These are phyloP conservation scores for Amphichorda felina DNA, from an alignment of 2,329 filamentous ascomycete species.

Conservation along the genomic window DNA sequence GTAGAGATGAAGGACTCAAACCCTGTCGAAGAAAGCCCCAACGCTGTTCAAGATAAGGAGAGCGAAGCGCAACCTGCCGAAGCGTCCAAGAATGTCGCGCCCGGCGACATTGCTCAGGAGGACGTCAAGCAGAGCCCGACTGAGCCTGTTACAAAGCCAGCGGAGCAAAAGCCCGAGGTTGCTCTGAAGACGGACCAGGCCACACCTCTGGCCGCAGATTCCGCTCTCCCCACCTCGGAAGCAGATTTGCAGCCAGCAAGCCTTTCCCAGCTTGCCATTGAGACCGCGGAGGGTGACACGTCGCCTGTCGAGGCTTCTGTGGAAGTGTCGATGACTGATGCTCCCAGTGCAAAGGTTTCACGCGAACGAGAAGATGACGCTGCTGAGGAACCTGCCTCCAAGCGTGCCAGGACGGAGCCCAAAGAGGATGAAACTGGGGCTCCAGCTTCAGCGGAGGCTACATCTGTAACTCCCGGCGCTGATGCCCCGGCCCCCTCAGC, in stretches of 20 bases:
- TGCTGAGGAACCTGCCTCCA: constrained; percentile 55
- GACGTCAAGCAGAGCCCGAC: constrained; percentile 3
- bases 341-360: constrained; percentile 45
- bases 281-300: constrained; percentile 16
- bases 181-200: not conserved
- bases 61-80: not conserved
- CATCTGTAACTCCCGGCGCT: not conserved
- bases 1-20: constrained; percentile 3
- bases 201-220: constrained; percentile 2
- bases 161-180: not conserved
- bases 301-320: constrained; percentile 15
- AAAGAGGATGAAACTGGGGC: constrained; percentile 24
- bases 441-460: not conserved
- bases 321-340: constrained; percentile 44
- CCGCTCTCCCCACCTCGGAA: constrained; percentile 17
- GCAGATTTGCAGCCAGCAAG: constrained; percentile 21
- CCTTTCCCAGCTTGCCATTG: constrained; percentile 26
- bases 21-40: not conserved
- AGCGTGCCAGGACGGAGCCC: constrained; percentile 66
- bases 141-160: not conserved
- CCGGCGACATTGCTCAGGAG: constrained; percentile 5
- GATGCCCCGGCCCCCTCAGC: not conserved
- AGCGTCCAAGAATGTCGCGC: not conserved
- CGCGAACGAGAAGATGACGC: constrained; percentile 70
- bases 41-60: not conserved